These are phyloP conservation scores for Suillus hirtellus DNA, from an alignment of 768 basidiomycete genomes.

Conservation along the genomic window DNA sequence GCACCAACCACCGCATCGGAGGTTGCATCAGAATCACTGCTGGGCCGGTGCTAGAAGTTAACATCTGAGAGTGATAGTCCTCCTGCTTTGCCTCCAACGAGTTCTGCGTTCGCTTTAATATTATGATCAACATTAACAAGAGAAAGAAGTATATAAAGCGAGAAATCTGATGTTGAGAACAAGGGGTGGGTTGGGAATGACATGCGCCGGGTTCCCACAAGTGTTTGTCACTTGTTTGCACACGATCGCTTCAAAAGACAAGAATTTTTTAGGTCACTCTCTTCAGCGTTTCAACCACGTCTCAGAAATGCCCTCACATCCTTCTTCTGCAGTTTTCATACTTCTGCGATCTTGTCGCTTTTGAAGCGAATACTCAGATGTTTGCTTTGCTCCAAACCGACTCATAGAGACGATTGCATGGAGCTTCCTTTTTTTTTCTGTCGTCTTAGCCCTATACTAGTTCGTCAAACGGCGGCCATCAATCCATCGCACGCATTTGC, in stretches of 20 bases:
- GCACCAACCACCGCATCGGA: not conserved
- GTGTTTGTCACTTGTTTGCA: not conserved
- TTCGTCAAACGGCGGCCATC: not conserved
- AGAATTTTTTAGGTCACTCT: not conserved
- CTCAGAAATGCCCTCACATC: slow-evolving; percentile 64
- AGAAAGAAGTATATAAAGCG: not conserved
- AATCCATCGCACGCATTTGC: not conserved
- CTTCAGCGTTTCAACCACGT: not conserved
- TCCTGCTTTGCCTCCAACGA: not conserved
- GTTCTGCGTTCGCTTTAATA: not conserved
- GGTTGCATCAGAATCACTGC: not conserved
- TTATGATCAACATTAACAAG: not conserved
- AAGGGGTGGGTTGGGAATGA: too few relatives aligned
- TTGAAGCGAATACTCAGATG: not conserved
- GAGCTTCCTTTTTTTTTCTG: not conserved
- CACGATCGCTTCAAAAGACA: not conserved
- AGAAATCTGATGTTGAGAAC: too few relatives aligned
- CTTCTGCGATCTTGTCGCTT: slow-evolving; percentile 51
- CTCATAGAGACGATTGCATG: too few relatives aligned
- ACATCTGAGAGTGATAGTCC: not conserved
- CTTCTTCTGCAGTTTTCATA: slow-evolving; percentile 82
- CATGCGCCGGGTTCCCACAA: not conserved
- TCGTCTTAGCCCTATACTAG: not conserved
- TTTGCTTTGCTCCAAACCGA: not conserved
- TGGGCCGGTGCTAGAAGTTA: too few relatives aligned